Base-by-base conservation (phyloP, 345 rosid species). In the Kernera saxatilis region DNA sequence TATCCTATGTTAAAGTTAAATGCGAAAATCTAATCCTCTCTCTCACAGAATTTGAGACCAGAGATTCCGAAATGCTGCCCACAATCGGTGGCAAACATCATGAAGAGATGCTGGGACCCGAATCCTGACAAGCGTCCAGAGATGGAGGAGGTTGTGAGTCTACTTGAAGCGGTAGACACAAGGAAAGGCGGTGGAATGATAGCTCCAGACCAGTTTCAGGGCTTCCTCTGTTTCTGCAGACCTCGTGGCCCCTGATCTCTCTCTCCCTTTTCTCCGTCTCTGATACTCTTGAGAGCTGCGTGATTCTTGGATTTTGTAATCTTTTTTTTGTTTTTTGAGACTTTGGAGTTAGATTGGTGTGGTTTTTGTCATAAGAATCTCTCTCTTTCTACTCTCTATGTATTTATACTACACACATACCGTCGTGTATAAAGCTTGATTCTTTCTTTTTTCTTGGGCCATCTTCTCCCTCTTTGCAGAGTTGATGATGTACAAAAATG, bases 121-220 rank as follows among this genome's bases (percentile, higher is more conserved):
- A 78, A 82, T 67, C 81, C 85, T 0, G 88, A 86, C 51, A 88
- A 59, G 73, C 90, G 96, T 13, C 96, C 87, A 19, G 90, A 87
- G 64, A 90, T 90, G 96, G 86, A 82, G 5, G 88, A 87, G 66
- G 96, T 87, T 14, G 96, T 84, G 80, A 83, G 65, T 58, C 67
- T 86, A 69, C 80, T 90, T 21, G 89, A 90, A 75, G 87, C 82
- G 0, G 82, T 90, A 23, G 88, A 90, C 75, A 87, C 90, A 33
- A 87, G 87, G 86, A 90, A 82, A 80, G 96, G 96, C 37, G 96
- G 96, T 60, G 96, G 96, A 69, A 90, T 90, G 96, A 90, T 87
- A 63, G 87, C 96, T 5, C 93, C 87, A 27, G 96, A 83, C 78
- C 87, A 86, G 74, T 72, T 83, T 49, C 69, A 54, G 13, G 87